phyloP scores from a whole-genome alignment of 2,329 filamentous ascomycete species.

The Ascochyta fabae region DNA sequence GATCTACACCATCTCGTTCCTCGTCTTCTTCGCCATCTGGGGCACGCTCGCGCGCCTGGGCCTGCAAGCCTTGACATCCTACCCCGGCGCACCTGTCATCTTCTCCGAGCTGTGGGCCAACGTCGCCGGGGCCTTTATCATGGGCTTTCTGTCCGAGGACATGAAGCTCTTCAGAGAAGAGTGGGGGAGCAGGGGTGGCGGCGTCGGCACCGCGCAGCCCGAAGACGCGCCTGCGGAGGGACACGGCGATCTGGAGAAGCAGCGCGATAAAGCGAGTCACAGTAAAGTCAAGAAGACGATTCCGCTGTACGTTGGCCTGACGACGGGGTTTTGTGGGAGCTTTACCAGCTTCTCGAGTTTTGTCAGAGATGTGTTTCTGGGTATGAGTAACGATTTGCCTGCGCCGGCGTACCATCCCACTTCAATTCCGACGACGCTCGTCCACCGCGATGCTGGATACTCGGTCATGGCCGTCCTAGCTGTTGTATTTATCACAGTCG shows the following conservation, averaged over 20 bases:
- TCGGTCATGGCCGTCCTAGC: constrained; percentile 82
- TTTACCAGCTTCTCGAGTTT: constrained; percentile 91
- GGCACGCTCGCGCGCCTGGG: constrained; percentile 86
- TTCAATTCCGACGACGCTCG: constrained; percentile 35
- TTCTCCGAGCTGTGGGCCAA: constrained; percentile 88
- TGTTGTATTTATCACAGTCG: constrained; percentile 74
- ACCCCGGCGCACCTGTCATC: constrained; percentile 75
- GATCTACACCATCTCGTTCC: constrained; percentile 74
- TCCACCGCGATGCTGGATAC: constrained; percentile 72
- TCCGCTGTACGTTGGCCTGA: constrained; percentile 84
- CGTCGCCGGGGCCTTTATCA: constrained; percentile 77
- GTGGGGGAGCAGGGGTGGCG: constrained; percentile 57
- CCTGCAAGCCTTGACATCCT: constrained; percentile 78
- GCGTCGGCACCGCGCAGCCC: constrained; percentile 29
- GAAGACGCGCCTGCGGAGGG: constrained; percentile 2
- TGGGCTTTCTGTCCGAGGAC: constrained; percentile 87
- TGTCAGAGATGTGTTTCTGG: constrained; percentile 79
- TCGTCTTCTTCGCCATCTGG: constrained; percentile 83
- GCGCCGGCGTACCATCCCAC: constrained; percentile 54
- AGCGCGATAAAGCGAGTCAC: constrained; percentile 53
- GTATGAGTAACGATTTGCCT: constrained; percentile 75
- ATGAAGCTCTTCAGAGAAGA: constrained; percentile 74
- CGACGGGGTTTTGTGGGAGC: constrained; percentile 87
- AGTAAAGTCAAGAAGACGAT: constrained; percentile 78
- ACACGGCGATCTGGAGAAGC: constrained; percentile 50